A percentile compares a stretch with the other conserved stretches of the same genome.
These are phyloP conservation scores for Leucoagaricus sp. DNA, from an alignment of 1,284 basidiomycete species.

Conservation along the genomic window DNA sequence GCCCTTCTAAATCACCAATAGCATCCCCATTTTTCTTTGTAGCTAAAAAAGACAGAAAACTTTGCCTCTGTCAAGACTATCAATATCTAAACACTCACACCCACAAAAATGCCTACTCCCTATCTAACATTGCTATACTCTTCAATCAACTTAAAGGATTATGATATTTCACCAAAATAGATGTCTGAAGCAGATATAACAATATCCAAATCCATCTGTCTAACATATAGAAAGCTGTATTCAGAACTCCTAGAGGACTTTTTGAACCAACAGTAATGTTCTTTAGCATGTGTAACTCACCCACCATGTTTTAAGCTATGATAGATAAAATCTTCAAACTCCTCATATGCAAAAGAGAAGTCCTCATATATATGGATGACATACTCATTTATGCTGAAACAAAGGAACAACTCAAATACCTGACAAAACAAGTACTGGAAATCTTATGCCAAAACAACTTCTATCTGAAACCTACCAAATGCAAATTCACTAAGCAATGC, in stretches of 20 bases:
- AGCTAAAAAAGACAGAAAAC: not conserved
- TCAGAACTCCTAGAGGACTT: conserved; percentile 6
- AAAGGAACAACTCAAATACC: conserved; percentile 1
- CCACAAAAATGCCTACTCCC: not conserved
- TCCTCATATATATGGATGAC: conserved; percentile 23
- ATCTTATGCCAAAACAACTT: conserved; percentile 12
- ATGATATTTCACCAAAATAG: conserved; percentile 14
- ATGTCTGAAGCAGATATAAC: conserved; percentile 8
- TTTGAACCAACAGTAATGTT: conserved; percentile 18
- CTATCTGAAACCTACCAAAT: conserved; percentile 5
- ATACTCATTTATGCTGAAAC: conserved; percentile 18
- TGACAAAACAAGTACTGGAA: conserved; percentile 15
- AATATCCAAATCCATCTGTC: too few relatives aligned
- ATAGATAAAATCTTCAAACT: conserved; percentile 9
- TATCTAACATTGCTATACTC: not conserved
- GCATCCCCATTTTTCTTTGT: not conserved
- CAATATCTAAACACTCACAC: not conserved
- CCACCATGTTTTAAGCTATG: conserved; percentile 17
- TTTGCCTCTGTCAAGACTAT: not conserved
- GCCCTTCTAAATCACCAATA: not conserved
- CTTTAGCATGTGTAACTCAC: too few relatives aligned
- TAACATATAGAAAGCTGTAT: too few relatives aligned
- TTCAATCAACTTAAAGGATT: conserved; percentile 9
- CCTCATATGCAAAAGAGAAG: conserved; percentile 1
- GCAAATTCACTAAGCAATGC: conserved; percentile 7